Evolutionary conservation across 768 basidiomycete genomes (phyloP).

Genomic region (Lactarius tabidus): DNA sequence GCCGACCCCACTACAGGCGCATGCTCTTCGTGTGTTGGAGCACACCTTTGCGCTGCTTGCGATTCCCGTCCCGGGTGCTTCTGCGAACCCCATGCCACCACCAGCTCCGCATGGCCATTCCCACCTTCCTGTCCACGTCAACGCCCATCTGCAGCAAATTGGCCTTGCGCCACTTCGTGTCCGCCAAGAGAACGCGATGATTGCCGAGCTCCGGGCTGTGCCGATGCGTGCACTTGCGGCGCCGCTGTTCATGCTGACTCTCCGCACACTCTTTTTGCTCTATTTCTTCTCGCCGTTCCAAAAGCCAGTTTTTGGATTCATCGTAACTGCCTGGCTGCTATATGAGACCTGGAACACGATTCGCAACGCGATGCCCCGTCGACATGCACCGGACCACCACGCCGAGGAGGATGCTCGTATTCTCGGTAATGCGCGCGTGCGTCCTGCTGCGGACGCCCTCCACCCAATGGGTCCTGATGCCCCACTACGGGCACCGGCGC

Average conservation of each 20-base stretch:
- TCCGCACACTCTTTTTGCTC: slow-evolving; percentile 24
- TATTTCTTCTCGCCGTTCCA: slow-evolving; percentile 27
- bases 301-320: slow-evolving; percentile 24
- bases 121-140: slow-evolving; percentile 17
- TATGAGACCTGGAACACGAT: slow-evolving; percentile 28
- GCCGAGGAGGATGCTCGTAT: slow-evolving; percentile 3
- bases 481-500: background rate
- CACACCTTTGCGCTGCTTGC: slow-evolving; percentile 23
- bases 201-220: slow-evolving; percentile 25
- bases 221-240: slow-evolving; percentile 25
- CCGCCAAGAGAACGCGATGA: slow-evolving; percentile 21
- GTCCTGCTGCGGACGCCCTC: slow-evolving; percentile 4
- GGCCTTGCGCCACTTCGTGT: slow-evolving; percentile 23
- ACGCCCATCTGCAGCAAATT: slow-evolving; percentile 23
- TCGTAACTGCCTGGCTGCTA: slow-evolving; percentile 23
- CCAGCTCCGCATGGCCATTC: slow-evolving; percentile 5
- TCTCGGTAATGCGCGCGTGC: slow-evolving; percentile 2
- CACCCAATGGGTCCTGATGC: slow-evolving; percentile 4
- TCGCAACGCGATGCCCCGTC: slow-evolving; percentile 22
- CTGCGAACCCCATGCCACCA: slow-evolving; percentile 3
- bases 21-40: slow-evolving; percentile 23
- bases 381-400: slow-evolving; percentile 10
- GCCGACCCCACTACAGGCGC: slow-evolving; percentile 22
- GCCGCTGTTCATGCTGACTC: slow-evolving; percentile 22
- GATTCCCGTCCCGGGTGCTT: slow-evolving; percentile 13